Evolutionary conservation across 2,329 filamentous ascomycete genomes (phyloP).

Genomic region (Aspergillus amoenus): DNA sequence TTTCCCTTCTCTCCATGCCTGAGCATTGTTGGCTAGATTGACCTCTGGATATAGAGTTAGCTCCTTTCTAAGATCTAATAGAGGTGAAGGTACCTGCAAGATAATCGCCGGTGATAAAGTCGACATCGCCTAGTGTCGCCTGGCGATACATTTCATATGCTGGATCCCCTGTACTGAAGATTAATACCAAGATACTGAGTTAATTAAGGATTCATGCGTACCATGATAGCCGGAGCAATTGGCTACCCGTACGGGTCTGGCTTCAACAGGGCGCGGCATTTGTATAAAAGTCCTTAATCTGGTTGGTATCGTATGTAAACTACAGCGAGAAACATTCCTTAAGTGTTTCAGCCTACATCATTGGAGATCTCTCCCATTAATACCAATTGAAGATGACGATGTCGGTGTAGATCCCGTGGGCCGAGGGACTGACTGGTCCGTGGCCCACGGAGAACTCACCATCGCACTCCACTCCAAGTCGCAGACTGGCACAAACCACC

Average conservation of each 20-base stretch:
- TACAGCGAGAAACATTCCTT: too few relatives aligned
- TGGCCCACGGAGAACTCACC: too few relatives aligned
- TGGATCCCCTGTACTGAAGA: slow-evolving; percentile 26
- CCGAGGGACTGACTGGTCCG: too few relatives aligned
- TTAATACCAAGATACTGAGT: neutral
- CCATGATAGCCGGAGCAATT: slow-evolving; percentile 37
- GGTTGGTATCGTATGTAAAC: too few relatives aligned
- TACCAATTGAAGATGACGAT: too few relatives aligned
- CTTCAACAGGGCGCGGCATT: too few relatives aligned
- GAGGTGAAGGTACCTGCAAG: slow-evolving; percentile 40
- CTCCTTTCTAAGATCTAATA: slow-evolving; percentile 2
- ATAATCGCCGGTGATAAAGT: slow-evolving; percentile 57
- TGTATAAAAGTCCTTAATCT: too few relatives aligned
- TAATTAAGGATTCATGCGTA: neutral
- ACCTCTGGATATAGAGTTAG: slow-evolving; percentile 31
- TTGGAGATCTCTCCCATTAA: too few relatives aligned
- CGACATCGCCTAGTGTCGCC: slow-evolving; percentile 39
- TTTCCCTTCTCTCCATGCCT: slow-evolving; percentile 39
- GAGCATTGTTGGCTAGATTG: slow-evolving; percentile 49
- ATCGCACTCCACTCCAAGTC: too few relatives aligned
- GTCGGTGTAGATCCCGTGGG: too few relatives aligned
- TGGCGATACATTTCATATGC: slow-evolving; percentile 40
- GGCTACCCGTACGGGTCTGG: slow-evolving; percentile 30
- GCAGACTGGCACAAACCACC: too few relatives aligned
- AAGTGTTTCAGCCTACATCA: too few relatives aligned